Percentiles rank a stretch among this genome's conserved stretches.
Conservation (phyloP, 345 rosid species). For the Conringia planisiliqua region DNA sequence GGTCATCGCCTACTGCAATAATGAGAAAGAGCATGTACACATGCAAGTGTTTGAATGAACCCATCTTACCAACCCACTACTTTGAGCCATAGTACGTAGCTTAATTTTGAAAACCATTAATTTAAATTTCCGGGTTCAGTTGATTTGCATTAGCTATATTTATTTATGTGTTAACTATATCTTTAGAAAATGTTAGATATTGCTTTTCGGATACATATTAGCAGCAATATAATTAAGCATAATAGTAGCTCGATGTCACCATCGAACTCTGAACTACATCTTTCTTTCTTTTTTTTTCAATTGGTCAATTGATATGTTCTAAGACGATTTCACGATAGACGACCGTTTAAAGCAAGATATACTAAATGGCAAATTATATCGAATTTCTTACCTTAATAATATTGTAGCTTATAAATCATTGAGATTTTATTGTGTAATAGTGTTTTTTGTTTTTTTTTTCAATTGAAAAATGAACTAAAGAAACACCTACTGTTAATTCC, state of each 20-base stretch:
- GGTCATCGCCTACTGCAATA: neutral
- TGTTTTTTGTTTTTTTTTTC: neutral
- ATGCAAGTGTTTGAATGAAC: slow-evolving; percentile 12
- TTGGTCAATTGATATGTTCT: neutral
- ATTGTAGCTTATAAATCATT: neutral
- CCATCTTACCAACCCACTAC: slow-evolving; percentile 14
- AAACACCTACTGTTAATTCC: neutral
- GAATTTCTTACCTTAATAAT: neutral
- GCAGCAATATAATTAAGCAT: neutral
- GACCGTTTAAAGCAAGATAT: neutral
- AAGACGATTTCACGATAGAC: neutral
- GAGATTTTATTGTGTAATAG: neutral
- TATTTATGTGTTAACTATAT: neutral
- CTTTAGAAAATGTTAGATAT: neutral
- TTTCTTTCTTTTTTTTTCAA: too few species aligned
- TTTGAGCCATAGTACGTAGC: neutral
- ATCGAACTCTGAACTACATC: neutral
- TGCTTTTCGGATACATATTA: neutral
- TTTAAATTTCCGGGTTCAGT: neutral
- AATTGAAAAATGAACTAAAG: neutral
- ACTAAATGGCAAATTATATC: neutral
- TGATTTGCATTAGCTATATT: neutral
- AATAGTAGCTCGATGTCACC: slow-evolving; percentile 16
- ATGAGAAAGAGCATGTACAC: slow-evolving; percentile 11
- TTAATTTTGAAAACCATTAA: neutral